phyloP scores from a whole-genome alignment of 805 yeast species.

The Tetrapisispora taiwanensis region DNA sequence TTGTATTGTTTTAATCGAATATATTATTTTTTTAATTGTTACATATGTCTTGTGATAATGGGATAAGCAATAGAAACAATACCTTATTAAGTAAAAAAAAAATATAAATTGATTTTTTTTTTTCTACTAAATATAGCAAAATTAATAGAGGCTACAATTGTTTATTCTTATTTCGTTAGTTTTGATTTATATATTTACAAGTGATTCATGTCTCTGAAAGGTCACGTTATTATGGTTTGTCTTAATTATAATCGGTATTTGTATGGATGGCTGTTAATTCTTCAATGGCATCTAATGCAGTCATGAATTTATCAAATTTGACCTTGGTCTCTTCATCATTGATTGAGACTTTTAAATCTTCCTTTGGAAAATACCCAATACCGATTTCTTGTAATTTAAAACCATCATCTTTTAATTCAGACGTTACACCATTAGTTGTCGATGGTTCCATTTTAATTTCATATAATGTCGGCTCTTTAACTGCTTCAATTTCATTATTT shows the following conservation, averaged over 20 bases:
- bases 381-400: conserved; percentile 63
- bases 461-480: conserved; percentile 20
- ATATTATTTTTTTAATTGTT: too few relatives aligned
- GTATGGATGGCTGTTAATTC: conserved; percentile 77
- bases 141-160: too few relatives aligned
- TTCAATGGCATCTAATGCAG: conserved; percentile 61
- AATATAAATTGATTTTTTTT: too few relatives aligned
- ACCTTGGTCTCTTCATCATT: conserved; percentile 41
- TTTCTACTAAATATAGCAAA: too few relatives aligned
- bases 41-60: too few relatives aligned
- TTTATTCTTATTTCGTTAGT: too few relatives aligned
- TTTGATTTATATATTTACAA: too few relatives aligned
- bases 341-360: conserved; percentile 48
- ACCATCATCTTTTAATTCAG: conserved; percentile 37
- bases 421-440: conserved; percentile 53
- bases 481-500: conserved; percentile 16
- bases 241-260: conserved; percentile 32
- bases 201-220: too few relatives aligned
- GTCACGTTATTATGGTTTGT: too few relatives aligned
- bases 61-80: too few relatives aligned
- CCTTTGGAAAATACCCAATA: conserved; percentile 54
- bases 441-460: conserved; percentile 50
- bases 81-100: too few relatives aligned
- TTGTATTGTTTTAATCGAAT: too few relatives aligned
- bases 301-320: conserved; percentile 47